Evolutionary conservation across 2,329 filamentous ascomycete species (phyloP), one percentile per base, ranked within the genome.

Genomic region (Paraphaeosphaeria sporulosa): DNA sequence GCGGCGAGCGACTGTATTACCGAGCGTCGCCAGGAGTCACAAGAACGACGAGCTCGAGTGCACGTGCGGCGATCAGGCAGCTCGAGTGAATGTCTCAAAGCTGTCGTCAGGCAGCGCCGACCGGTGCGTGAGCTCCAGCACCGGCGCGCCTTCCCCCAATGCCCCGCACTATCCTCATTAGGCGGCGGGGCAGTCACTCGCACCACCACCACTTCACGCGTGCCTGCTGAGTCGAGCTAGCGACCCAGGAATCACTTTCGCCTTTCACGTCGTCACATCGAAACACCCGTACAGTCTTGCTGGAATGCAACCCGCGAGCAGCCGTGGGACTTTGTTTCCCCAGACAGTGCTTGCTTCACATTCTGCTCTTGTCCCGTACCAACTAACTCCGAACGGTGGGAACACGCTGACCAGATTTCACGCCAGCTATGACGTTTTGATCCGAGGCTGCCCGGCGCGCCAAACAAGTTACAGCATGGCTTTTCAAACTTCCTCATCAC

Each of bases 41-140:
- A 61, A 54, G 56, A 47, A 27, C 32, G 15, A 55, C 57, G 36
- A 62, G 54, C 53, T 54, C 48, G 48, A 47, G 69, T 67, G 71
- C 42, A 56, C 47, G 59, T 57, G 60, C 21, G 17, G 34, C 47
- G 52, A 59, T 71, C 69, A 71, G 64, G 61, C 61, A 70, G 57
- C 53, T 57, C 59, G 64, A 49, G 70, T 68, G 67, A 64, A 62
- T 69, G 71, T 65, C 60, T 61, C 57, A 56, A 43, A 60, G 62
- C 60, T 59, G 36, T 15, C 53, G 55, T 49, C 53, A 60, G 48
- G 38, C 38, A 40, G 38, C 38, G 38, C n/a, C 54, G 42, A 32
- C 30, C 7, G 30, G 6, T 6, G 6, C 25, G 25, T 32, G 30
- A 34, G 30, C 40, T 46, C 42, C 40, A 12, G 17, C 38, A 17